Evolutionary conservation across 805 yeast species (phyloP).

Genomic region (Monosporozyma yasuniensis): DNA sequence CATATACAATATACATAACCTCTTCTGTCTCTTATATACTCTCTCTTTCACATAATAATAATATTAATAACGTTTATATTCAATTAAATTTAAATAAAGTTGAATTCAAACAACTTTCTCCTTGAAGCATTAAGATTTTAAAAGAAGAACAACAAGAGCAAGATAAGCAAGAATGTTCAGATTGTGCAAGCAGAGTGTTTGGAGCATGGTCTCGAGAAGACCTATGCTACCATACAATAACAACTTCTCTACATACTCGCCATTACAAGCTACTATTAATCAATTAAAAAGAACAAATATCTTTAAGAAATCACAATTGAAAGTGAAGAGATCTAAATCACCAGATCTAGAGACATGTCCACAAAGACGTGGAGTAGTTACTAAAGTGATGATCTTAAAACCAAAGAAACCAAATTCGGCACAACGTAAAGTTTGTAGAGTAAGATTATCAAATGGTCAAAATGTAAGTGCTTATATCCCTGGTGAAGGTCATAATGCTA

Average conservation of each 20-base stretch:
- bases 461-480: slow-evolving; percentile 89
- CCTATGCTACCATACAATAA: background rate
- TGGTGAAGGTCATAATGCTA: slow-evolving; percentile 97
- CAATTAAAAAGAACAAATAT: slow-evolving; percentile 62
- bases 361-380: slow-evolving; percentile 84
- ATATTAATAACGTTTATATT: too few species aligned
- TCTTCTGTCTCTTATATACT: too few species aligned
- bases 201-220: background rate
- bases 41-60: too few species aligned
- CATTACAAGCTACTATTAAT: slow-evolving; percentile 52
- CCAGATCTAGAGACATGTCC: slow-evolving; percentile 84
- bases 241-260: slow-evolving; percentile 9
- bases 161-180: background rate
- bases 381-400: slow-evolving; percentile 87
- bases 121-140: too few species aligned
- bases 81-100: too few species aligned
- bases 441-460: slow-evolving; percentile 81
- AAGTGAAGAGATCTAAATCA: slow-evolving; percentile 42
- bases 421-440: slow-evolving; percentile 93
- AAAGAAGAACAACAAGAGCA: background rate
- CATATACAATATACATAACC: background rate
- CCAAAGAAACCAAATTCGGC: slow-evolving; percentile 99
- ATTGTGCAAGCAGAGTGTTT: background rate
- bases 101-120: too few species aligned
- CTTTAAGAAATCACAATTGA: slow-evolving; percentile 11